These are phyloP conservation scores for Nicotiana paniculata DNA, from an alignment of 257 asterid genomes.

Conservation along the genomic window DNA sequence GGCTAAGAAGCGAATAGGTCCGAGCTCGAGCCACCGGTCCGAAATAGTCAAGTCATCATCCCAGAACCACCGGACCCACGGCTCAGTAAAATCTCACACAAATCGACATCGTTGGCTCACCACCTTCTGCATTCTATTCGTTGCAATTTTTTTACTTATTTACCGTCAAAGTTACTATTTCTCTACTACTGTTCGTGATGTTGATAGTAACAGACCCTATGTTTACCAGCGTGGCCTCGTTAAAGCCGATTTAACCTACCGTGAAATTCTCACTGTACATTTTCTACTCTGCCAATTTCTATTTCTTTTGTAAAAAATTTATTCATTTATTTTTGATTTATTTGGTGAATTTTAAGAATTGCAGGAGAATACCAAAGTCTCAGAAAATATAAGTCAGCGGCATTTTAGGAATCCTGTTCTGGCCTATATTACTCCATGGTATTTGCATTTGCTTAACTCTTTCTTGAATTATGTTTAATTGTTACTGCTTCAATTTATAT, in stretches of 20 bases:
- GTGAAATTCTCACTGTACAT: slow-evolving; percentile 61
- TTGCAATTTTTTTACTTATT: slow-evolving; percentile 36
- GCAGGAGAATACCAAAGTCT: slow-evolving; percentile 69
- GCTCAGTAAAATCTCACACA: slow-evolving; percentile 17
- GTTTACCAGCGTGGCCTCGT: slow-evolving; percentile 50
- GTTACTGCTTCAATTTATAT: background rate
- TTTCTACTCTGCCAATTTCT: background rate
- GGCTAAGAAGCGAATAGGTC: slow-evolving; percentile 53
- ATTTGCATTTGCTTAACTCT: slow-evolving; percentile 14
- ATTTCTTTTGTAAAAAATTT: background rate
- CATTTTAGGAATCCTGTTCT: slow-evolving; percentile 71
- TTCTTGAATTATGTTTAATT: background rate
- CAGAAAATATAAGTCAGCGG: slow-evolving; percentile 49
- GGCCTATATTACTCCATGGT: slow-evolving; percentile 96
- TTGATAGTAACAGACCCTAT: slow-evolving; percentile 26
- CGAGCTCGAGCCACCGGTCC: slow-evolving; percentile 20
- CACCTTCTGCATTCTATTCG: slow-evolving; percentile 19
- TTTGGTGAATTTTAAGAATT: slow-evolving; percentile 29
- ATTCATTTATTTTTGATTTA: background rate
- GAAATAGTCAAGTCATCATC: slow-evolving; percentile 9
- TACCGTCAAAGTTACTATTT: slow-evolving; percentile 29
- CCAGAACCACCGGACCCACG: slow-evolving; percentile 7
- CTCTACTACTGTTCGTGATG: slow-evolving; percentile 2
- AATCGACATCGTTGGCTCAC: slow-evolving; percentile 23
- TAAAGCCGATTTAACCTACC: slow-evolving; percentile 40